Conservation (phyloP, 2,329 filamentous ascomycete genomes). For the Dichotomopilus funicola region DNA sequence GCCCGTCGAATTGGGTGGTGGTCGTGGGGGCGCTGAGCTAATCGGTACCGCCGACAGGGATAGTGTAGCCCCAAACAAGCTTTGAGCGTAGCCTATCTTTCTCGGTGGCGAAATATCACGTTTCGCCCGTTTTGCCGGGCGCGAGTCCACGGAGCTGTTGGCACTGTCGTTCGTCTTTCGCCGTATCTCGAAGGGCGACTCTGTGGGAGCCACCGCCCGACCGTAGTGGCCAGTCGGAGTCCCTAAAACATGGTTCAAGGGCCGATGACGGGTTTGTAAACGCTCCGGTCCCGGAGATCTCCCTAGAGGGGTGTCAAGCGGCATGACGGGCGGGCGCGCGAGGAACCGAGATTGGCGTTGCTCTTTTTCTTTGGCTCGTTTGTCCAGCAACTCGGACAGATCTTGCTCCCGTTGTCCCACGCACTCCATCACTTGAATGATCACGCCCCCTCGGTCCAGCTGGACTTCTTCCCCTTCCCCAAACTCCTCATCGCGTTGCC, state of each 20-base stretch:
- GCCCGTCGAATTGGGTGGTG: conserved; percentile 12
- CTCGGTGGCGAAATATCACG: conserved; percentile 33
- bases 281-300: conserved; percentile 23
- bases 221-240: conserved; percentile 58
- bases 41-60: conserved; percentile 35
- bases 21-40: conserved; percentile 29
- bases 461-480: conserved; percentile 76
- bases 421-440: conserved; percentile 75
- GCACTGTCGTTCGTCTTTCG: conserved; percentile 30
- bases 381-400: conserved; percentile 66
- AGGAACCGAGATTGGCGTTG: conserved; percentile 41
- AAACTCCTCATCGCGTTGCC: conserved; percentile 61
- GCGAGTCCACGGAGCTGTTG: conserved; percentile 22
- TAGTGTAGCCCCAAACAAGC: conserved; percentile 43
- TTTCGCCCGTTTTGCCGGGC: conserved; percentile 37
- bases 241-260: conserved; percentile 55
- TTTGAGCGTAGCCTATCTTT: conserved; percentile 45
- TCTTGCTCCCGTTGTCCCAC: conserved; percentile 72
- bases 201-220: conserved; percentile 48
- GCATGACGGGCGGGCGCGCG: conserved; percentile 27
- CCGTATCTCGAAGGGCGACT: conserved; percentile 61
- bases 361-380: conserved; percentile 53
- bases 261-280: conserved; percentile 36
- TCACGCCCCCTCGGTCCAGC: conserved; percentile 65
- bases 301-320: conserved; percentile 9